These are phyloP conservation scores for Fomes fomentarius DNA, from an alignment of 1,284 basidiomycete genomes.

Conservation along the genomic window DNA sequence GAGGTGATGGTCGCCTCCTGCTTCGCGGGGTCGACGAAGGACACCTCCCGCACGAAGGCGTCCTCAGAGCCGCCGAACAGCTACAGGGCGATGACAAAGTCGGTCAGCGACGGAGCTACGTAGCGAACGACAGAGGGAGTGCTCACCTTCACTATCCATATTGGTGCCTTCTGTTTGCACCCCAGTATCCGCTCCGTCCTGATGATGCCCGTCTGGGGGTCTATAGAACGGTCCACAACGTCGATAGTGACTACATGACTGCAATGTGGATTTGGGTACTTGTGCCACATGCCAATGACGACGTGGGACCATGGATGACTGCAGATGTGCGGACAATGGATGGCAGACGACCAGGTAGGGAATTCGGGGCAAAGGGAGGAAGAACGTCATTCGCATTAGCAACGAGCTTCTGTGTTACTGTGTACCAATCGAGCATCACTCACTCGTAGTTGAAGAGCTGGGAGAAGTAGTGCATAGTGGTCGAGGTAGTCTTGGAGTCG, in stretches of 20 bases:
- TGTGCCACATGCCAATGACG: slow-evolving; percentile 89
- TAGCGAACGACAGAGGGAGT: background rate
- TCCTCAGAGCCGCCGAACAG: slow-evolving; percentile 90
- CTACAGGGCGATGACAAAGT: slow-evolving; percentile 40
- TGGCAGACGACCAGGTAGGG: background rate
- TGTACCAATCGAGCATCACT: slow-evolving; percentile 25
- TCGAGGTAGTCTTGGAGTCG: background rate
- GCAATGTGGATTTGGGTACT: slow-evolving; percentile 94
- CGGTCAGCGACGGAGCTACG: slow-evolving; percentile 2
- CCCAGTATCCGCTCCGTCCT: slow-evolving; percentile 86
- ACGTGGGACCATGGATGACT: slow-evolving; percentile 89
- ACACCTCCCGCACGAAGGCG: slow-evolving; percentile 93
- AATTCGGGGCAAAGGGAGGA: background rate
- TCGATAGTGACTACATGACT: slow-evolving; percentile 92
- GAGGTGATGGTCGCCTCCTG: slow-evolving; percentile 84
- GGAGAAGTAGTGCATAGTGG: slow-evolving; percentile 74
- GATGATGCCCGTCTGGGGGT: slow-evolving; percentile 84
- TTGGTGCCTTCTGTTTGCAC: slow-evolving; percentile 84
- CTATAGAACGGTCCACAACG: slow-evolving; percentile 82
- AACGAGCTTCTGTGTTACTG: background rate
- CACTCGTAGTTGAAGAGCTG: slow-evolving; percentile 76
- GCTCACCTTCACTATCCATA: slow-evolving; percentile 83
- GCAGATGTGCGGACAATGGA: slow-evolving; percentile 7
- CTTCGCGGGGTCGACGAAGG: slow-evolving; percentile 83
- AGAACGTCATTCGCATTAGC: slow-evolving; percentile 12